Base-by-base conservation (phyloP, 495 filamentous ascomycete genomes). In the Aspergillus sclerotiicarbonarius region DNA sequence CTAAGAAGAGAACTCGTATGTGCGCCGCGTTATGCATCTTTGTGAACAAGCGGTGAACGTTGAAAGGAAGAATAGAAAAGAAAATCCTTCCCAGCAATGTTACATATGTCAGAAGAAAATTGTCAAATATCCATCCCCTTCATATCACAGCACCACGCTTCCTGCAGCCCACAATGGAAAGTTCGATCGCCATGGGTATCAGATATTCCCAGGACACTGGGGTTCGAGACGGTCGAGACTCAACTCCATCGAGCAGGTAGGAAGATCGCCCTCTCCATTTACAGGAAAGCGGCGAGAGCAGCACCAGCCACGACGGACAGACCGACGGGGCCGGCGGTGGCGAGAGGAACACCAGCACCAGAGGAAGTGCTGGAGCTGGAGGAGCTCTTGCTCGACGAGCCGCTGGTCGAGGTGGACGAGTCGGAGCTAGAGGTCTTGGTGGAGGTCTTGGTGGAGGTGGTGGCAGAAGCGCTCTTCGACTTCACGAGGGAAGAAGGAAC, bases 221-320 rank as follows among this genome's bases (percentile, higher is more conserved):
- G 37, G 37, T 41, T 41, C 13, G 37, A 15, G 37, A 21, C 4
- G 25, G n/a, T 50, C 47, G 29, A 50, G 19, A 44, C 35, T 53
- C 12, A 47, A 41, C 31, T 25, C 53, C 33, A 30, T 48, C n/a
- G 4, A 44, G 51, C 37, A 9, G 20, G 49, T 15, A 50, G 39
- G 35, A 21, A 44, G 58, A 18, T 52, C 16, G 20, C 2, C 35
- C 31, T 29, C 13, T 21, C 20, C 37, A 37, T 62, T 71, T 74
- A 82, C 67, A 82, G 62, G 62, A 82, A 72, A 64, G 72, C 77
- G 66, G 73, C 76, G 43, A 80, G 68, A 50, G 78, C 66, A 59
- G 69, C 75, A 63, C 74, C 76, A 59, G 77, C 78, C n/a, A 77
- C 66, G 19, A 71, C 61, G 25, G 69, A 62, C 43, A 80, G 62